Percentiles rank a stretch among this genome's conserved stretches.
Conservation (phyloP, 306 rosid species). For the Ziziphus jujuba region DNA sequence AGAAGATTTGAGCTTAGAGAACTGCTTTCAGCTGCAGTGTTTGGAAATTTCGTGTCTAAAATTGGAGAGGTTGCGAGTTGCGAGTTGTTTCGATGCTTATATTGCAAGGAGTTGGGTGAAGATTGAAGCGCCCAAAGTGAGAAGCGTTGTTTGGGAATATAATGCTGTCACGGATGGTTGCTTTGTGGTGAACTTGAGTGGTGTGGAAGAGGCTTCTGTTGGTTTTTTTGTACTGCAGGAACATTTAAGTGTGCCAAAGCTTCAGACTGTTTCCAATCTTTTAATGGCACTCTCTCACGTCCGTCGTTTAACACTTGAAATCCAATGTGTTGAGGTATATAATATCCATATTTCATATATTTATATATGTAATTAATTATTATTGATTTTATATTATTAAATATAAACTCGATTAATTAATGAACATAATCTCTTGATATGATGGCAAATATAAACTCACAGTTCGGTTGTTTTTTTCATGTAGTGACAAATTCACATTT, state of each 20-base stretch:
- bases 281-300: conserved; percentile 53
- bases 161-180: conserved; percentile 49
- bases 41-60: conserved; percentile 51
- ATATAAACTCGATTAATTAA: no score
- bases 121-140: conserved; percentile 49
- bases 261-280: conserved; percentile 51
- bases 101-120: conserved; percentile 48
- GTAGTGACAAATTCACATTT: no score
- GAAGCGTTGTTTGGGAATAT: conserved; percentile 43
- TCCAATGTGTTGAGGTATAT: conserved; percentile 61
- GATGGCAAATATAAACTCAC: no score
- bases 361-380: not conserved
- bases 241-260: conserved; percentile 38
- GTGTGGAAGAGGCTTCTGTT: conserved; percentile 50
- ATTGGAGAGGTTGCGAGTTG: conserved; percentile 37
- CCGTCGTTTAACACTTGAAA: conserved; percentile 47
- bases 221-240: conserved; percentile 38
- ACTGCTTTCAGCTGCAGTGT: conserved; percentile 47
- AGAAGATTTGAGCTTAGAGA: conserved; percentile 48
- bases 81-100: conserved; percentile 51
- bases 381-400: no score
- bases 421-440: no score
- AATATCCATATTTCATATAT: not conserved
- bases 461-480: no score
- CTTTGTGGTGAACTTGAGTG: conserved; percentile 31